Evolutionary conservation across 2,329 filamentous ascomycete species (phyloP).

Genomic region (Xenoacremonium recifei): DNA sequence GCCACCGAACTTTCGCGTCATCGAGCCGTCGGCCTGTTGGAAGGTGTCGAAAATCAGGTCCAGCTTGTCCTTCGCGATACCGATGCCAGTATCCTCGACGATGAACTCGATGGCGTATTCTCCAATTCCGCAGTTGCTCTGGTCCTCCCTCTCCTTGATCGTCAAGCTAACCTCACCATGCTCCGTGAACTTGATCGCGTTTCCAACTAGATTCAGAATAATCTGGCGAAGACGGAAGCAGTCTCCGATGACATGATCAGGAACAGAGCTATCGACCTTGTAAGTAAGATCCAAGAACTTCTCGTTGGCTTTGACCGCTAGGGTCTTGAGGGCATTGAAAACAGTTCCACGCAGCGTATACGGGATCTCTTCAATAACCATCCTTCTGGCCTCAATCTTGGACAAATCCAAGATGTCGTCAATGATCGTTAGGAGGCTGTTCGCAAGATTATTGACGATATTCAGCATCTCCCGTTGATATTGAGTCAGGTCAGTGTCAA

Average conservation of each 20-base stretch:
- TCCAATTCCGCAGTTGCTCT: constrained; percentile 62
- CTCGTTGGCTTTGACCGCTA: constrained; percentile 97
- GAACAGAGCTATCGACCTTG: constrained; percentile 88
- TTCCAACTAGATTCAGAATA: constrained; percentile 94
- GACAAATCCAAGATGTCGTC: constrained; percentile 76
- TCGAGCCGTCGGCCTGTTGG: constrained; percentile 96
- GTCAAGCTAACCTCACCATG: constrained; percentile 93
- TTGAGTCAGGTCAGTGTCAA: constrained; percentile 91
- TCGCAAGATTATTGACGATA: constrained; percentile 94
- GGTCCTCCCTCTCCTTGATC: constrained; percentile 68
- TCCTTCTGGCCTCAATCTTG: constrained; percentile 90
- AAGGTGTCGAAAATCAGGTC: constrained; percentile 98
- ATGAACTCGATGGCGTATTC: constrained; percentile 96
- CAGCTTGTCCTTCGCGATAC: constrained; percentile 91
- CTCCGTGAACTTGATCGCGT: constrained; percentile 98
- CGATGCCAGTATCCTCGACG: constrained; percentile 94
- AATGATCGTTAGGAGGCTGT: constrained; percentile 95
- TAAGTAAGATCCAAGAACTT: constrained; percentile 92
- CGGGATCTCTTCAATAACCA: constrained; percentile 97
- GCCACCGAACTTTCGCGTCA: constrained; percentile 92
- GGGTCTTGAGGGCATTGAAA: constrained; percentile 93
- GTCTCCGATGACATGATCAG: constrained; percentile 93
- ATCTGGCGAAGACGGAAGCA: constrained; percentile 96
- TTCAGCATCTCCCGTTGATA: constrained; percentile 98
- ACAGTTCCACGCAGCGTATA: constrained; percentile 93